These are phyloP conservation scores for Fraxinus americana DNA, from an alignment of 257 asterid genomes.

Conservation along the genomic window DNA sequence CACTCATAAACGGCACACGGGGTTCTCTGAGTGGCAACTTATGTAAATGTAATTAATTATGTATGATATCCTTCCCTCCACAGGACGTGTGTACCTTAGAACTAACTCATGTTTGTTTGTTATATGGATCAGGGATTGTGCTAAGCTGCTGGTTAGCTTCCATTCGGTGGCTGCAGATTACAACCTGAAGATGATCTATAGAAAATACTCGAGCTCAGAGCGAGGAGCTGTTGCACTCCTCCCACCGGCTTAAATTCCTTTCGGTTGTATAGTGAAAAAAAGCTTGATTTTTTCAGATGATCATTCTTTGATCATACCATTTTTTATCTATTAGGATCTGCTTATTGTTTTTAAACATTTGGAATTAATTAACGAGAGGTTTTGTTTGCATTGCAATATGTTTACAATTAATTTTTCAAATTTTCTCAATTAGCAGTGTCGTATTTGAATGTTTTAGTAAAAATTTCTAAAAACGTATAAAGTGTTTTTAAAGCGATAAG, in stretches of 20 bases:
- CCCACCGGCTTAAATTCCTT: constrained; percentile 60
- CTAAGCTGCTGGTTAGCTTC: constrained; percentile 54
- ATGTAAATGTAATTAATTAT: constrained; percentile 36
- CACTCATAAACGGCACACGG: constrained; percentile 71
- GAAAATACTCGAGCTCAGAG: constrained; percentile 53
- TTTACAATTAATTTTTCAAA: too few relatives aligned
- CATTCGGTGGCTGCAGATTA: constrained; percentile 50
- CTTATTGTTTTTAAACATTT: not conserved
- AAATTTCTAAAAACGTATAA: too few relatives aligned
- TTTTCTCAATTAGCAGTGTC: too few relatives aligned
- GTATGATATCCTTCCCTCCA: not conserved
- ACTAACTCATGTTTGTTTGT: not conserved
- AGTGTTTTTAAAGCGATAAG: too few relatives aligned
- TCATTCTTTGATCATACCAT: too few relatives aligned
- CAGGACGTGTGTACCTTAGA: not conserved
- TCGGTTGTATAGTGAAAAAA: constrained; percentile 20
- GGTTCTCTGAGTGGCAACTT: constrained; percentile 64
- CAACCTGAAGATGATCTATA: constrained; percentile 54
- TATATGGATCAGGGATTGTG: constrained; percentile 49
- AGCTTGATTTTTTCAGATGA: not conserved
- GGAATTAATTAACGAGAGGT: too few relatives aligned
- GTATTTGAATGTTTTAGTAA: too few relatives aligned
- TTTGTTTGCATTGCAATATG: too few relatives aligned
- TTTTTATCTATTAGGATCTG: not conserved
- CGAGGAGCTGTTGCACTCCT: constrained; percentile 61